phyloP scores from a whole-genome alignment of 169 alveolate species.

The Cryptosporidium canis region DNA sequence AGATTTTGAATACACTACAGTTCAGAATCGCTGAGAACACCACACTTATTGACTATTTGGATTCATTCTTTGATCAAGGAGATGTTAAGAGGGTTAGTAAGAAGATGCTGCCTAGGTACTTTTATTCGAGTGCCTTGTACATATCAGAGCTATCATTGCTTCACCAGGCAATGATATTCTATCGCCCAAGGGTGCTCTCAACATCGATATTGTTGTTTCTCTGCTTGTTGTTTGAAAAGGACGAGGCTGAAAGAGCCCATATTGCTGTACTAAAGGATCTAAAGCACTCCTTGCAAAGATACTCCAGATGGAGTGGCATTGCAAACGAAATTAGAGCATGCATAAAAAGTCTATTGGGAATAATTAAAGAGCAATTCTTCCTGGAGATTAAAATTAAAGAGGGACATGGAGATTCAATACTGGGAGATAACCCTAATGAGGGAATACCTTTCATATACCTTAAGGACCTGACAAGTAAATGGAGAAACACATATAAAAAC shows the following conservation, averaged over 20 bases:
- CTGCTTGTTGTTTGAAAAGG: conserved; percentile 37
- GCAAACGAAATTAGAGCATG: conserved; percentile 16
- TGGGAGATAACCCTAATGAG: neutral
- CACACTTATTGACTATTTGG: conserved; percentile 48
- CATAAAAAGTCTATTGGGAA: conserved; percentile 24
- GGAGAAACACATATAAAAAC: conserved; percentile 54
- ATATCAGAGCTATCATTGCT: conserved; percentile 52
- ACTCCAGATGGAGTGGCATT: neutral
- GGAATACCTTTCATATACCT: conserved; percentile 50
- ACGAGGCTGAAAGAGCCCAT: conserved; percentile 3
- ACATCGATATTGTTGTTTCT: conserved; percentile 28
- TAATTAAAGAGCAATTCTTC: conserved; percentile 56
- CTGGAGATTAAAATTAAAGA: conserved; percentile 20
- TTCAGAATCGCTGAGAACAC: conserved; percentile 31
- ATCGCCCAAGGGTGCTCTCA: conserved; percentile 17
- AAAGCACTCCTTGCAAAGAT: conserved; percentile 4
- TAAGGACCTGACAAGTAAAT: conserved; percentile 58
- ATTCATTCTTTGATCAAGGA: conserved; percentile 29
- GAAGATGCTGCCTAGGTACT: conserved; percentile 27
- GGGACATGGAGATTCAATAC: neutral
- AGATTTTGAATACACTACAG: conserved; percentile 45
- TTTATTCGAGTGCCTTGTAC: conserved; percentile 49
- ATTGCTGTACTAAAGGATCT: conserved; percentile 2
- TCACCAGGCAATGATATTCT: conserved; percentile 43
- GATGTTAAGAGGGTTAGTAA: neutral